Evolutionary conservation across 306 rosid species (phyloP).

Genomic region (Carpinus viminea): DNA sequence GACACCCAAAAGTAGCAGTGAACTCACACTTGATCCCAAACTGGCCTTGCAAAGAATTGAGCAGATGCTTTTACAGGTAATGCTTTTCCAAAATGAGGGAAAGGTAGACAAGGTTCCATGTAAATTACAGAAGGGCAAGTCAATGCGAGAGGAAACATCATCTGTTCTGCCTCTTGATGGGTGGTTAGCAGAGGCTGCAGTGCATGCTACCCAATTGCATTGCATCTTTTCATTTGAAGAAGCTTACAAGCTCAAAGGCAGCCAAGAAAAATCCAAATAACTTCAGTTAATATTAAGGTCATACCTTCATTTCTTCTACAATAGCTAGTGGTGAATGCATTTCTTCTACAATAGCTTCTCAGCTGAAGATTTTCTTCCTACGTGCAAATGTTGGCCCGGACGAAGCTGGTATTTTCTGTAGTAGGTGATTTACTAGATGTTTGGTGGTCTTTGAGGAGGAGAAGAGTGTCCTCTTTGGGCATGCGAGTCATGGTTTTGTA

Average conservation of each 20-base stretch:
- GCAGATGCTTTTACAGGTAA: slow-evolving; percentile 95
- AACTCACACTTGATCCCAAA: slow-evolving; percentile 82
- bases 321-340: slow-evolving; percentile 68
- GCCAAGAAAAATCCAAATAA: slow-evolving; percentile 45
- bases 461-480: slow-evolving; percentile 91
- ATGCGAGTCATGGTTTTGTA: slow-evolving; percentile 82
- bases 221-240: slow-evolving; percentile 80
- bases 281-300: slow-evolving; percentile 56
- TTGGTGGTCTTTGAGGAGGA: slow-evolving; percentile 89
- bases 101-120: slow-evolving; percentile 56
- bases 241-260: slow-evolving; percentile 60
- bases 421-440: slow-evolving; percentile 62
- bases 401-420: slow-evolving; percentile 44
- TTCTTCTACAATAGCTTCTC: slow-evolving; percentile 68
- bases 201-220: slow-evolving; percentile 74
- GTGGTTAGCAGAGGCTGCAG: slow-evolving; percentile 84
- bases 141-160: slow-evolving; percentile 79
- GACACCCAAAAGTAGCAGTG: slow-evolving; percentile 94
- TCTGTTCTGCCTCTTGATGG: slow-evolving; percentile 85
- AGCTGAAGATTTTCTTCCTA: slow-evolving; percentile 57
- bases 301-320: slow-evolving; percentile 57
- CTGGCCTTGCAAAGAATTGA: slow-evolving; percentile 93
- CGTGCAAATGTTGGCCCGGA: slow-evolving; percentile 50
- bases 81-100: slow-evolving; percentile 71
- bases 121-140: slow-evolving; percentile 83